A percentile compares a stretch with the other conserved stretches of the same genome.
Conservation (phyloP, 176 grass and related monocot genomes). For the Thinopyrum elongatum region DNA sequence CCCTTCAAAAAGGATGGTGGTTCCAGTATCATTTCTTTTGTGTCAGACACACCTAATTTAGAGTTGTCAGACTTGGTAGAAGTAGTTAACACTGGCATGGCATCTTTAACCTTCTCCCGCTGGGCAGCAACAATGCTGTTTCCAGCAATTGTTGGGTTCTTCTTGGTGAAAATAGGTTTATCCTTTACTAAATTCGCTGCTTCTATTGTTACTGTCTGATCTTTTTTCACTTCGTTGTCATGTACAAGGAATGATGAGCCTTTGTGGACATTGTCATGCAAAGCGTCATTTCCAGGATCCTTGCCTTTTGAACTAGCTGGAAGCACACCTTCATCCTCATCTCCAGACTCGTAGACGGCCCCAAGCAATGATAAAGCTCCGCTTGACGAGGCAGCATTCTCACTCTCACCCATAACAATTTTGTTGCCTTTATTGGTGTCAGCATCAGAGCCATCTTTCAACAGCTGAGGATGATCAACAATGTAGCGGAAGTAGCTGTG, state of each 20-base stretch:
- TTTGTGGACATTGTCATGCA: conserved; percentile 15
- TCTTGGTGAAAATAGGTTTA: conserved; percentile 60
- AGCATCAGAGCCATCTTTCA: conserved; percentile 39
- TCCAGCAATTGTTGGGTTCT: conserved; percentile 42
- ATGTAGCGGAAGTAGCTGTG: conserved; percentile 84
- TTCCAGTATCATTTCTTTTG: conserved; percentile 68
- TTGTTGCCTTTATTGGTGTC: conserved; percentile 21
- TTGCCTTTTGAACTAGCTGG: conserved; percentile 4
- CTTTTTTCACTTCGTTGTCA: conserved; percentile 43
- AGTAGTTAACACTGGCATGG: neutral
- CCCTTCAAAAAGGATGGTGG: conserved; percentile 79
- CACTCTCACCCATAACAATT: conserved; percentile 19
- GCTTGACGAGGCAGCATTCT: neutral
- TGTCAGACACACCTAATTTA: conserved; percentile 43
- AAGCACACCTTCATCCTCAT: conserved; percentile 60
- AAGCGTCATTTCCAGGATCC: conserved; percentile 17
- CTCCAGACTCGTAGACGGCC: conserved; percentile 70
- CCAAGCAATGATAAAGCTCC: conserved; percentile 93
- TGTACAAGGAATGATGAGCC: neutral
- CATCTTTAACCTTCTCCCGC: conserved; percentile 43
- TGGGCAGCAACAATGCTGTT: conserved; percentile 27
- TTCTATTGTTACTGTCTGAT: neutral
- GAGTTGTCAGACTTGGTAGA: conserved; percentile 17
- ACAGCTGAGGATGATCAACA: conserved; percentile 70
- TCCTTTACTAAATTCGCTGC: conserved; percentile 34